Percentiles rank a stretch among this genome's conserved stretches.
These are phyloP conservation scores for Houttuynia cordata DNA, from an alignment of 164 flowering plant genomes.

Conservation along the genomic window DNA sequence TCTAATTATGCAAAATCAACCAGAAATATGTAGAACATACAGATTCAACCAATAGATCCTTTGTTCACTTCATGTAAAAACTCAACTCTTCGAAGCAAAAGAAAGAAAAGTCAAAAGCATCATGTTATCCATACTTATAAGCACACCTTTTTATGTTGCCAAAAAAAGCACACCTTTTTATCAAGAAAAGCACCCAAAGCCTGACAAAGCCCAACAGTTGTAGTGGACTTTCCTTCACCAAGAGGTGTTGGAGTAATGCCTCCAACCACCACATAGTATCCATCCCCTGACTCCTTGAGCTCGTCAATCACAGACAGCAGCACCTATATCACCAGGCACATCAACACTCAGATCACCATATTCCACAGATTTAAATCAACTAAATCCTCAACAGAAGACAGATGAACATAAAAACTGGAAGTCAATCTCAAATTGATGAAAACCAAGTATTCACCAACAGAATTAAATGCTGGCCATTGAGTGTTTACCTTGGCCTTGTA, in stretches of 20 bases:
- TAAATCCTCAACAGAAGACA: background rate
- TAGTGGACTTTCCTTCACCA: slow-evolving; percentile 98
- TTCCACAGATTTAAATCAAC: background rate
- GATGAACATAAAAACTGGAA: background rate
- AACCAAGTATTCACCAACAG: background rate
- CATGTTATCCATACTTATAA: no score
- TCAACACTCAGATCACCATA: background rate
- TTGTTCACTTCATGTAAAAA: no score
- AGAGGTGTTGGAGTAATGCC: slow-evolving; percentile 99
- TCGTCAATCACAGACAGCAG: slow-evolving; percentile 77
- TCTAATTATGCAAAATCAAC: no score
- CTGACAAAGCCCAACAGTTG: slow-evolving; percentile 97
- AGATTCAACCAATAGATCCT: no score
- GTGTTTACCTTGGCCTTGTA: slow-evolving; percentile 91
- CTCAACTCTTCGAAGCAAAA: no score
- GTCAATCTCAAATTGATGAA: no score
- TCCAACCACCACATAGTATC: slow-evolving; percentile 96
- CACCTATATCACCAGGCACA: slow-evolving; percentile 30
- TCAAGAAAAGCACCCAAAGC: slow-evolving; percentile 92
- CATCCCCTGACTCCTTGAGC: slow-evolving; percentile 60
- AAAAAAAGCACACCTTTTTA: slow-evolving; percentile 63
- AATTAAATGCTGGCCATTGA: no score
- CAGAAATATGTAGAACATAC: no score
- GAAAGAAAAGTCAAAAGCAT: no score
- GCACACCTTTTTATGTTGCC: no score